Evolutionary conservation across 2,329 filamentous ascomycete genomes (phyloP), one percentile per base, ranked within the genome.

Genomic region (Pestalotiopsis sp.): DNA sequence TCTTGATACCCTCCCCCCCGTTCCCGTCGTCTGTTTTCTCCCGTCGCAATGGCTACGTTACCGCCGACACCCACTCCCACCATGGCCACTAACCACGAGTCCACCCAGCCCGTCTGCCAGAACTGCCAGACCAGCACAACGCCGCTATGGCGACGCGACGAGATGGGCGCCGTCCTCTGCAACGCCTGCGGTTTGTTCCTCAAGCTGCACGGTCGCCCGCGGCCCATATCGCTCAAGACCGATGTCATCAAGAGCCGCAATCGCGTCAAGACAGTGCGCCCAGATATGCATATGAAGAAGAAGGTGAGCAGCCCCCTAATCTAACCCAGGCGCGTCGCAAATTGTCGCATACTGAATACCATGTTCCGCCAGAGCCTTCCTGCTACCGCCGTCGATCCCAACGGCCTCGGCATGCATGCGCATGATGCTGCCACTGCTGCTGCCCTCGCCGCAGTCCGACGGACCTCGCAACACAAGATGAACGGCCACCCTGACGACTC

Each of bases 171-270:
- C 0, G 95, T 99, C 48, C 91, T 99, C 65, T 99, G 96, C 89
- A 99, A 99, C 83, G 96, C 96, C 76, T 99, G 96, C 81, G 96
- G 96, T 69, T 88, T 99, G 67, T 99, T 98, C 81, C 88, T 98
- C 76, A 99, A 99, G 86, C 87, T 99, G 73, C 96, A 99, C 79
- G 94, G 94, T 71, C 92, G 94, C 30, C 90, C 96, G 69, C 91
- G 96, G 67, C 96, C 96, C 73, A 98, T 97, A 79, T 97, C 93
- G 74, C 88, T 99, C 75, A 99, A 99, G 86, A 98, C 96, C 62
- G 96, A 99, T 84, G 95, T 98, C 73, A 99, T 99, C 84, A 99
- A 99, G 86, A 98, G 94, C 84, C 94, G 96, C 76, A 99, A 99
- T 82, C 91, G 96, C 72, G 95, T 98, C 74, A 98, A 98, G 86